These are phyloP conservation scores for Mycena indigotica DNA, from an alignment of 768 basidiomycete genomes.

Conservation along the genomic window DNA sequence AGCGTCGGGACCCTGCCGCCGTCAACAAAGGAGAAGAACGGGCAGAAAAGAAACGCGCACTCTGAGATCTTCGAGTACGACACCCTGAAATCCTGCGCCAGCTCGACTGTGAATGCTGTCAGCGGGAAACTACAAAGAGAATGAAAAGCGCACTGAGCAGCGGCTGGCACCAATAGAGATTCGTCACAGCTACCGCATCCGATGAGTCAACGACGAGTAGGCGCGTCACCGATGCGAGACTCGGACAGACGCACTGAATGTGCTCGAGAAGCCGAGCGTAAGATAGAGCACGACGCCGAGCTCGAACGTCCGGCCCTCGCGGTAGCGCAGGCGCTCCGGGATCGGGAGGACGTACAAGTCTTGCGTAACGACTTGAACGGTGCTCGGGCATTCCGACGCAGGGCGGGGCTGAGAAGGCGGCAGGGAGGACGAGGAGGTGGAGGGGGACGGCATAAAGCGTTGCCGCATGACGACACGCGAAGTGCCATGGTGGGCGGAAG, in stretches of 20 bases:
- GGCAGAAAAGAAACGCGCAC: constrained; percentile 12
- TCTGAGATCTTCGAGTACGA: constrained; percentile 29
- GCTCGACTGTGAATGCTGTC: constrained; percentile 38
- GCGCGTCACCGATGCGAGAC: background rate
- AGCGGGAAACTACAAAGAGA: background rate
- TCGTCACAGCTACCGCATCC: constrained; percentile 48
- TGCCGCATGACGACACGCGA: too few relatives aligned
- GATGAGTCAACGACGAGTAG: background rate
- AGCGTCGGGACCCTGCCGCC: constrained; percentile 23
- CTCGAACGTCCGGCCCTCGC: constrained; percentile 49
- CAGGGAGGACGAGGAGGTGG: too few relatives aligned
- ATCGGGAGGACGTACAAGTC: constrained; percentile 53
- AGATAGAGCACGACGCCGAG: constrained; percentile 56
- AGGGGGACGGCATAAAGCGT: too few relatives aligned
- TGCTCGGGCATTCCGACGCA: too few relatives aligned
- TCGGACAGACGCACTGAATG: constrained; percentile 37
- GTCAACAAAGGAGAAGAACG: background rate
- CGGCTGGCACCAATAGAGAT: constrained; percentile 83
- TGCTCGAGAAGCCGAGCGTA: constrained; percentile 64
- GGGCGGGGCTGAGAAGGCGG: too few relatives aligned
- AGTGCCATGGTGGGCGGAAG: too few relatives aligned
- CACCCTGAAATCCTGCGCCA: constrained; percentile 39
- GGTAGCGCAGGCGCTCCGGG: constrained; percentile 54
- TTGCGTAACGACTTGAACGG: too few relatives aligned
- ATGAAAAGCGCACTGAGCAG: constrained; percentile 56